These are phyloP conservation scores for Colletotrichum acutatum DNA, from an alignment of 2,329 filamentous ascomycete genomes.

Conservation along the genomic window DNA sequence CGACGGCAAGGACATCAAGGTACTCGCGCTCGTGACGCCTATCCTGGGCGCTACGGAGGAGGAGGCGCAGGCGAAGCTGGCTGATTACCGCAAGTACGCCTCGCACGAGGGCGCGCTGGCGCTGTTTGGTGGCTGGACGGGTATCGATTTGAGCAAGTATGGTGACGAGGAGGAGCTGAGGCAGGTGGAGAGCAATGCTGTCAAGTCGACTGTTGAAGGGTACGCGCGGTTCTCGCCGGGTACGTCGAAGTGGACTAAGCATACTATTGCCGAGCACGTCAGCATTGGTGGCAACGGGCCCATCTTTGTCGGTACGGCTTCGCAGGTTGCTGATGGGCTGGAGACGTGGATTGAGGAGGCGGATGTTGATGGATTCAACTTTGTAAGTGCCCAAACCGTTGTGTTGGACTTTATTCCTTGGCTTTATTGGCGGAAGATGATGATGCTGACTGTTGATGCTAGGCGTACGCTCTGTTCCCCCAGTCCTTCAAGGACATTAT, in stretches of 20 bases:
- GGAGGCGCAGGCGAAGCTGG: slow-evolving; percentile 72
- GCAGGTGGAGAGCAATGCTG: slow-evolving; percentile 71
- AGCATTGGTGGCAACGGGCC: slow-evolving; percentile 75
- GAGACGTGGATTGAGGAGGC: slow-evolving; percentile 75
- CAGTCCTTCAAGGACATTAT: slow-evolving; percentile 76
- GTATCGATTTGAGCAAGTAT: slow-evolving; percentile 65
- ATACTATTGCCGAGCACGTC: slow-evolving; percentile 75
- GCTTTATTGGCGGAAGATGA: background rate
- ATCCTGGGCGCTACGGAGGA: slow-evolving; percentile 74
- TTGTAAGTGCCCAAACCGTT: slow-evolving; percentile 55
- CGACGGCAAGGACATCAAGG: slow-evolving; percentile 71
- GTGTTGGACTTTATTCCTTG: background rate
- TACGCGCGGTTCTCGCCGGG: slow-evolving; percentile 67
- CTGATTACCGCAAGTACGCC: slow-evolving; percentile 70
- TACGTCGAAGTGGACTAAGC: slow-evolving; percentile 77
- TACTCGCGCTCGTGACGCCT: slow-evolving; percentile 73
- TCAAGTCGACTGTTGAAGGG: slow-evolving; percentile 66
- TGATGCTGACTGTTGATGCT: background rate
- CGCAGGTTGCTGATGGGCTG: slow-evolving; percentile 73
- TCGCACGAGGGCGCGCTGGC: slow-evolving; percentile 72
- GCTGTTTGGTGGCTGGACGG: slow-evolving; percentile 81
- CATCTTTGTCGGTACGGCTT: slow-evolving; percentile 71
- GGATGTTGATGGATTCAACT: slow-evolving; percentile 80
- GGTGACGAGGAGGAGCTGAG: slow-evolving; percentile 73
- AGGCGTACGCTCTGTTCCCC: slow-evolving; percentile 75